Conservation (phyloP, 352 stramenopile genomes). For the Pythium dissotocum region DNA sequence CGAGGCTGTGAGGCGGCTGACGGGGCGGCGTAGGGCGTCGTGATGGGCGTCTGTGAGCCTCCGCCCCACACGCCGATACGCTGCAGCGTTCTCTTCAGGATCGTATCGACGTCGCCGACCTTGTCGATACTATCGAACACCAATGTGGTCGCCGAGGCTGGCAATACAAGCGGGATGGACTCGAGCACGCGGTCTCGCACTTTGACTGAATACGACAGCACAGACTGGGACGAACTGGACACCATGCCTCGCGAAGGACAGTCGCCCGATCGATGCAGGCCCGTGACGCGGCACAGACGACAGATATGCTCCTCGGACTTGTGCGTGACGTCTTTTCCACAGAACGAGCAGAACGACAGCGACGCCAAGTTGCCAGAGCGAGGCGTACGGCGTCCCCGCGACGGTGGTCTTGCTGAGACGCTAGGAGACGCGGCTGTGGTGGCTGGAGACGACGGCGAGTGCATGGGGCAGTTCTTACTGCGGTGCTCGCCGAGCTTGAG, state of each 20-base stretch:
- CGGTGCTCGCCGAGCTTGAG: conserved; percentile 56
- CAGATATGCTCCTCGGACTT: conserved; percentile 59
- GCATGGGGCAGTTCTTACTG: conserved; percentile 60
- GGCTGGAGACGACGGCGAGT: conserved; percentile 14
- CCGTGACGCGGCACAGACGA: conserved; percentile 54
- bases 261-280: conserved; percentile 57
- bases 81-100: conserved; percentile 66
- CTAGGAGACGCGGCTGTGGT: neutral
- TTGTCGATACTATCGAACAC: conserved; percentile 72
- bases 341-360: conserved; percentile 56
- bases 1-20: neutral
- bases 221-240: conserved; percentile 30
- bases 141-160: conserved; percentile 45
- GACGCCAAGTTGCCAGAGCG: conserved; percentile 6
- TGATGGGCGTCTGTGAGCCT: conserved; percentile 80
- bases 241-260: conserved; percentile 33
- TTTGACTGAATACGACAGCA: conserved; percentile 72
- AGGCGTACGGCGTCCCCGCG: conserved; percentile 10
- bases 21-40: conserved; percentile 57
- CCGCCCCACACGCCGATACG: conserved; percentile 79
- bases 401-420: conserved; percentile 5
- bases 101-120: conserved; percentile 71
- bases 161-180: conserved; percentile 55
- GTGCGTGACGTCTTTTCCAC: conserved; percentile 55
- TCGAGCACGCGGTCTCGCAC: conserved; percentile 59